phyloP scores from a whole-genome alignment of 345 rosid genomes.

The Melaleuca quinquenervia region DNA sequence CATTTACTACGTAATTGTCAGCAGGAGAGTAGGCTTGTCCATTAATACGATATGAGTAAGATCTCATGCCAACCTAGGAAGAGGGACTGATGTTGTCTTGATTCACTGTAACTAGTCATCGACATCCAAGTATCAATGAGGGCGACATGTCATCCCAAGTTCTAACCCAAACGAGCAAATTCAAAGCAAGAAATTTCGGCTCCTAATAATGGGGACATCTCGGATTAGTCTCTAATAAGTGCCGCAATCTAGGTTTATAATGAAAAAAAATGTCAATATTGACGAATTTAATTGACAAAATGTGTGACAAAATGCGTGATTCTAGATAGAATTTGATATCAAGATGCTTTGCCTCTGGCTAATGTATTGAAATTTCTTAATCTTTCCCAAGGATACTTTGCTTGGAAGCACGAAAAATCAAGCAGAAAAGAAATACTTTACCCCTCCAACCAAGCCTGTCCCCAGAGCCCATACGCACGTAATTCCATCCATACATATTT shows the following conservation, averaged over 20 bases:
- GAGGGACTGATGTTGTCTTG: not conserved
- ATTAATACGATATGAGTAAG: not conserved
- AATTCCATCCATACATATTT: not conserved
- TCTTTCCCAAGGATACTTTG: conserved; percentile 16
- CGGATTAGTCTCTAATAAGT: too few relatives aligned
- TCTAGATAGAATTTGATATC: not conserved
- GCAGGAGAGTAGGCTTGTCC: too few relatives aligned
- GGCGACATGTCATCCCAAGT: not conserved
- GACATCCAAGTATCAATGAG: accelerated
- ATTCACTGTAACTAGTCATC: too few relatives aligned
- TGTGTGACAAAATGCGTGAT: not conserved
- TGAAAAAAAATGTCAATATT: too few relatives aligned
- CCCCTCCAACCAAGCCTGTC: not conserved
- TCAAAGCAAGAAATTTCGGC: accelerated
- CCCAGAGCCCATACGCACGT: not conserved
- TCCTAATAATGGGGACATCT: too few relatives aligned
- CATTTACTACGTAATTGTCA: not conserved
- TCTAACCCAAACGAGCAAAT: not conserved
- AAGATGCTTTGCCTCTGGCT: not conserved
- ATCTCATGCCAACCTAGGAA: not conserved
- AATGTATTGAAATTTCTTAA: not conserved
- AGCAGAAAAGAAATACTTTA: not conserved
- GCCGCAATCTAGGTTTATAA: too few relatives aligned
- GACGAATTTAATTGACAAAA: not conserved
- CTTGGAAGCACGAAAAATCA: conserved; percentile 22